Base-by-base conservation (phyloP, 148 eudicot species). In the Simmondsia chinensis region DNA sequence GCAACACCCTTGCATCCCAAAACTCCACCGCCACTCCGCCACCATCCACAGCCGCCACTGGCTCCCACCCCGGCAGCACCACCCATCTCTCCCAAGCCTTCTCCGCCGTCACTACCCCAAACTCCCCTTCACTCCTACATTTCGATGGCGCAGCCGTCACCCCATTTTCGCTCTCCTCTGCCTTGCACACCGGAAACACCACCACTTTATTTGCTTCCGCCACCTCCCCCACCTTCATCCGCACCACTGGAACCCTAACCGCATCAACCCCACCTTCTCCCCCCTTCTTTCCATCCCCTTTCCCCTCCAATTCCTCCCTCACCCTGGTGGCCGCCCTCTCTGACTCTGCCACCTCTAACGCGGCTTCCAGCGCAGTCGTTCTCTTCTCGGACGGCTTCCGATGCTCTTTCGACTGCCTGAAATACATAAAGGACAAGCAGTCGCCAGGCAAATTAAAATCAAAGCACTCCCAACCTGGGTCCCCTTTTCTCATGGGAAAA, bases 81-180 rank as follows among this genome's bases (percentile, higher is more conserved):
- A 89, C 83, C 97, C 97, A 89, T 49, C 58, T 51, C 27, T 52
- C 66, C 97, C 97, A 89, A 23, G 43, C 73, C 49, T 74, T 84
- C 22, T 84, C 84, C 0, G 87, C 55, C 48, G 20, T 68, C 46
- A 89, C 76, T 11, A 81, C 37, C 0, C 95, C 88, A 30, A 89
- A 89, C 9, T 67, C 80, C 45, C 95, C 95, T 19, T 19, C 59
- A 2, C 43, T 38, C n/a, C 35, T 57, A 27, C 75, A 69, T 46
- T 84, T 78, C 61, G 59, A 59, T 5, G 97, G 97, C 17, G 73
- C 95, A 4, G 21, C 74, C 33, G 28, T 50, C 32, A 89, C 50
- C 46, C 75, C 79, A 0, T n/a, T 21, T 6, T 43, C 80, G 58
- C 58, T 59, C 12, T 68, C 82, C 64, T 48, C 77, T 17, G 69